Base-by-base conservation (phyloP, 2,329 filamentous ascomycete species). In the Hymenoscyphus infarciens region DNA sequence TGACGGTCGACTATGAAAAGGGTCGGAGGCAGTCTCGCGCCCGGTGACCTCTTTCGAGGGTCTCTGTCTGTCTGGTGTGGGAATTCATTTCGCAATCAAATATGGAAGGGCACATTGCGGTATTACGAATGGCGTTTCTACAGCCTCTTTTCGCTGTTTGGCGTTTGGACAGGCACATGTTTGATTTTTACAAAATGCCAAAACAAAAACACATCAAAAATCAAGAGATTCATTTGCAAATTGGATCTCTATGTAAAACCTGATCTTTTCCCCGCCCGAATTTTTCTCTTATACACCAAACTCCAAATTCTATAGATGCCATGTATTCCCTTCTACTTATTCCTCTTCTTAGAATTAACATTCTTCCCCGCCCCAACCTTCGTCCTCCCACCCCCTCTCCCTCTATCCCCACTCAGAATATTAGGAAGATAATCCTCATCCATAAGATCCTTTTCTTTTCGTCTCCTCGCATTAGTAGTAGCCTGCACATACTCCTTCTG, bases 401-500 rank as follows among this genome's bases (percentile, higher is more conserved):
- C 82, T 68, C 94, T 82, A 71, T 93, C 87, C 0, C 95, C 95
- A 0, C 87, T 95, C 72, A 99, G 74, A 56, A 99, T 90, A 38
- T 86, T 82, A 0, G 95, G 95, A 66, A 98, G 77, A 74, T 93
- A 96, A 76, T 99, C 94, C 73, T 96, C 88, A 73, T 98, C 94
- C 94, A 98, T 96, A 62, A 97, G 78, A 76, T 97, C 92, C 73
- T 86, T 87, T 74, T 90, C 86, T 72, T 87, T 88, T 60, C 79
- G 80, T 70, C 89, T 85, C 70, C 83, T 84, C 73, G 89, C 84
- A 69, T 87, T 83, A 2, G 82, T 83, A 16, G 84, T 75, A 60
- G 87, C 87, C 67, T 83, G 81, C 52, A 84, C 75, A 75, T 90
- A 98, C 79, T 99, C 95, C 79, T 96, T 97, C 80, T 99, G 95